Percentiles rank a stretch among this genome's conserved stretches.
Evolutionary conservation across 805 yeast genomes (phyloP).

Genomic region (Candida sonorensis): DNA sequence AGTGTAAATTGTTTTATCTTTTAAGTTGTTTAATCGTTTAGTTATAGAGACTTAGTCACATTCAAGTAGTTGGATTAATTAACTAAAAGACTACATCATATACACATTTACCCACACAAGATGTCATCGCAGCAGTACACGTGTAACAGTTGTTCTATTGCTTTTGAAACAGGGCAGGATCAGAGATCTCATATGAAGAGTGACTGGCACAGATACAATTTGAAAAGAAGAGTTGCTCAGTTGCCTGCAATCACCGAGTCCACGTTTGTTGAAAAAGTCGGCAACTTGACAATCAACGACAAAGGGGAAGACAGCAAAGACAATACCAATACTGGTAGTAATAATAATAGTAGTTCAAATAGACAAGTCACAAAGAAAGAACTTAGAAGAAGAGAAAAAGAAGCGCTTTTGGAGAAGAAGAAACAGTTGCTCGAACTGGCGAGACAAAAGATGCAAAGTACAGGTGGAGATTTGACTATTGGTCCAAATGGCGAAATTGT

Average conservation of each 20-base stretch:
- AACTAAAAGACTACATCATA: too few species aligned
- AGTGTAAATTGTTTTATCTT: too few species aligned
- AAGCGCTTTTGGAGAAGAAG: conserved; percentile 42
- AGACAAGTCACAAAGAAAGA: conserved; percentile 42
- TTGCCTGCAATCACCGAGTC: conserved; percentile 53
- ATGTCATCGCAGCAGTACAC: conserved; percentile 31
- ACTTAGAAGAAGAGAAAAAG: conserved; percentile 42
- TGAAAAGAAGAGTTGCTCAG: conserved; percentile 86
- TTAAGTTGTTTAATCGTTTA: too few species aligned
- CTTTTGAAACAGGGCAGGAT: conserved; percentile 72
- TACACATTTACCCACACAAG: too few species aligned
- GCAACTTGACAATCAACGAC: conserved; percentile 12
- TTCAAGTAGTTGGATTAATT: too few species aligned
- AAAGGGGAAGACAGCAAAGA: conserved; percentile 22
- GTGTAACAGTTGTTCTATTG: conserved; percentile 84
- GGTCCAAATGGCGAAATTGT: conserved; percentile 21
- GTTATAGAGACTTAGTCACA: too few species aligned
- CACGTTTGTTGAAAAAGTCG: conserved; percentile 24
- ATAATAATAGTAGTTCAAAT: too few species aligned
- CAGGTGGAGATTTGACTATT: conserved; percentile 19
- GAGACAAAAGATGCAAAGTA: conserved; percentile 31
- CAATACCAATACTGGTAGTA: conserved; percentile 12
- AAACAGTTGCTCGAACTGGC: conserved; percentile 42
- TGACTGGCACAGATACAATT: conserved; percentile 96
- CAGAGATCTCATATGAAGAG: conserved; percentile 95